Percentiles rank a stretch among this genome's conserved stretches.
These are phyloP conservation scores for Ophiostoma quercus DNA, from an alignment of 2,329 filamentous ascomycete species.

Conservation along the genomic window DNA sequence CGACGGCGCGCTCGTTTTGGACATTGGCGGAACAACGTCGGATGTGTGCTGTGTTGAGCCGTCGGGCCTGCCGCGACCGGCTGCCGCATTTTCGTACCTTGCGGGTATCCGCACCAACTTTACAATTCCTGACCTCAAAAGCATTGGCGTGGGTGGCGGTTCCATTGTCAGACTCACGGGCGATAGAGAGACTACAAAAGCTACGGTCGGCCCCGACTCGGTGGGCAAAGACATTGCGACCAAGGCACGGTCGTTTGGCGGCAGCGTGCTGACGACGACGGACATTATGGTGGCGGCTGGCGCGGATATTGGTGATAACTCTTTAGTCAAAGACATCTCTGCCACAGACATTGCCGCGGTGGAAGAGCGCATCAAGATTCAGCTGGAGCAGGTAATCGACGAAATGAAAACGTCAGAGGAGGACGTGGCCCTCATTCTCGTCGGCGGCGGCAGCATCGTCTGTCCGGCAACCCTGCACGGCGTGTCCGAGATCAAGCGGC, in stretches of 20 bases:
- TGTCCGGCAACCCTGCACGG: not conserved
- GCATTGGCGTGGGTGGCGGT: not conserved
- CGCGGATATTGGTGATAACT: not conserved
- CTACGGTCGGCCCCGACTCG: not conserved
- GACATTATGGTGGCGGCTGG: not conserved
- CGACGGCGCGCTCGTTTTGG: not conserved
- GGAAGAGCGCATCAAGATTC: not conserved
- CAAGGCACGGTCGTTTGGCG: not conserved
- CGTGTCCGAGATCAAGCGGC: not conserved
- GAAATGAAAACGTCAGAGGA: not conserved
- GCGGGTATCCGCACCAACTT: conserved; percentile 3
- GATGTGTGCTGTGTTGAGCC: not conserved
- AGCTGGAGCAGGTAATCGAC: not conserved
- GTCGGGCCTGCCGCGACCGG: conserved; percentile 6
- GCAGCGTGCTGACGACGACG: not conserved
- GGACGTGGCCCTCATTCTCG: not conserved
- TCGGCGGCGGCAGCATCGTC: not conserved
- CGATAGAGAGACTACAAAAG: not conserved
- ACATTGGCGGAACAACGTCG: not conserved
- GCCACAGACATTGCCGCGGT: not conserved
- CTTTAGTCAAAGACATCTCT: not conserved
- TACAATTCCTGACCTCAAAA: not conserved
- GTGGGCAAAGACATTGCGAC: not conserved
- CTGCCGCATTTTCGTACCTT: not conserved
- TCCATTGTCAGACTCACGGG: not conserved